These are phyloP conservation scores for Gracilaria domingensis DNA, from an alignment of 23 red algal genomes.

Conservation along the genomic window DNA sequence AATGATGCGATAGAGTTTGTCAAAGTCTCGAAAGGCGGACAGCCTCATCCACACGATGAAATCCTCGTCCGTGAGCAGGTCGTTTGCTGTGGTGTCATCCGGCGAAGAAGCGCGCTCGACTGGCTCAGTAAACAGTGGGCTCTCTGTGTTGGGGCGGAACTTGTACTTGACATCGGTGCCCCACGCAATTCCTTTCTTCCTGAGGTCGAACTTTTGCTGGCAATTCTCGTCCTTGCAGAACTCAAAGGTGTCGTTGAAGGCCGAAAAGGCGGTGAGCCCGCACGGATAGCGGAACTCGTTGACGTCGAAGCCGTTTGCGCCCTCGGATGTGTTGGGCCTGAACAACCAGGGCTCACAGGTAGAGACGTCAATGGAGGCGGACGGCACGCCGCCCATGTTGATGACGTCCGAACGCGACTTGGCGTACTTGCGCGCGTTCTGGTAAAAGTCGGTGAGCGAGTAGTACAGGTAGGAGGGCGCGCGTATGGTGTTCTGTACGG, in stretches of 20 bases:
- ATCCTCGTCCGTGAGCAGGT: slow-evolving; percentile 42
- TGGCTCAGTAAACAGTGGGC: not conserved
- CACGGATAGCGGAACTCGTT: slow-evolving; percentile 64
- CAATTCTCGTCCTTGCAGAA: slow-evolving; percentile 50
- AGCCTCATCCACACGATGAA: slow-evolving; percentile 89
- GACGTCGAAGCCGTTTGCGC: slow-evolving; percentile 29
- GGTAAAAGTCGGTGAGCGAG: slow-evolving; percentile 60
- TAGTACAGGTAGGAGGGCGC: slow-evolving; percentile 76
- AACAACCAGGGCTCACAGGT: slow-evolving; percentile 59
- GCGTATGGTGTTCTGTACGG: slow-evolving; percentile 13
- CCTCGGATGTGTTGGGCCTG: not conserved
- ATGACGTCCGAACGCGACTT: slow-evolving; percentile 58
- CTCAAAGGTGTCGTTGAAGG: slow-evolving; percentile 84
- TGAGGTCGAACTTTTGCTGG: not conserved
- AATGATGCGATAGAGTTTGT: slow-evolving; percentile 80
- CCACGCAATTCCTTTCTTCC: slow-evolving; percentile 38
- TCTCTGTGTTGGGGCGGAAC: slow-evolving; percentile 47
- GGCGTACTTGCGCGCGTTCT: slow-evolving; percentile 73
- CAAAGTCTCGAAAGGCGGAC: slow-evolving; percentile 69
- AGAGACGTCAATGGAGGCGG: slow-evolving; percentile 20
- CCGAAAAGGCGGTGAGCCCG: slow-evolving; percentile 73
- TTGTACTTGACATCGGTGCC: slow-evolving; percentile 44
- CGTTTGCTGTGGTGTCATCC: slow-evolving; percentile 31
- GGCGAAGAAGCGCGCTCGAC: not conserved
- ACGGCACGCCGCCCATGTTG: slow-evolving; percentile 47